Percentiles rank a stretch among this genome's conserved stretches.
Evolutionary conservation across 2,329 filamentous ascomycete species (phyloP).

Genomic region (Ambrosiella cleistominuta): DNA sequence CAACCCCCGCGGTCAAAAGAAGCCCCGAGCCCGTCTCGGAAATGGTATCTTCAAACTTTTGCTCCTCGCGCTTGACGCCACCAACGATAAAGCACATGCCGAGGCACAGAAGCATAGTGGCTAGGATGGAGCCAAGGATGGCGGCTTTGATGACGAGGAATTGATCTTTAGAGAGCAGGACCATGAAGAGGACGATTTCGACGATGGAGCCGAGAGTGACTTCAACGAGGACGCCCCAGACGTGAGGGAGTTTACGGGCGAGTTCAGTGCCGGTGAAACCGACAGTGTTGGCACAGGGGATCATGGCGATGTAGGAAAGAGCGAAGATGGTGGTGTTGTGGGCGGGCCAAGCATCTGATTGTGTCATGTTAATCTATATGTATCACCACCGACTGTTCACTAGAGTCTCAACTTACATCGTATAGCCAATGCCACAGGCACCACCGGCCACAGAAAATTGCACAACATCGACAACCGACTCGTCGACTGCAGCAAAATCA

Average conservation of each 20-base stretch:
- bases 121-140: slow-evolving; percentile 66
- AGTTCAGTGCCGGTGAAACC: slow-evolving; percentile 46
- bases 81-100: slow-evolving; percentile 67
- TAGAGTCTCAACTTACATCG: slow-evolving; percentile 12
- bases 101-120: slow-evolving; percentile 64
- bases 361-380: not conserved
- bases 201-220: slow-evolving; percentile 51
- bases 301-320: slow-evolving; percentile 30
- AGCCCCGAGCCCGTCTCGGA: slow-evolving; percentile 65
- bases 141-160: slow-evolving; percentile 67
- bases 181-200: slow-evolving; percentile 69
- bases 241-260: slow-evolving; percentile 60
- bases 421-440: slow-evolving; percentile 27
- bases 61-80: slow-evolving; percentile 48
- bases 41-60: slow-evolving; percentile 56
- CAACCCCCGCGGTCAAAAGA: slow-evolving; percentile 47
- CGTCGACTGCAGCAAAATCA: slow-evolving; percentile 26
- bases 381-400: not conserved
- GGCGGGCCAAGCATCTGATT: slow-evolving; percentile 19
- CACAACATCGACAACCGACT: slow-evolving; percentile 28
- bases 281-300: slow-evolving; percentile 31
- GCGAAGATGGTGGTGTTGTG: slow-evolving; percentile 28
- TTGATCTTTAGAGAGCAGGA: slow-evolving; percentile 39
- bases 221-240: slow-evolving; percentile 45
- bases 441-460: slow-evolving; percentile 32